Evolutionary conservation across 2,329 filamentous ascomycete species (phyloP), one percentile per base, ranked within the genome.

Genomic region (Dichotomopilus funicola): DNA sequence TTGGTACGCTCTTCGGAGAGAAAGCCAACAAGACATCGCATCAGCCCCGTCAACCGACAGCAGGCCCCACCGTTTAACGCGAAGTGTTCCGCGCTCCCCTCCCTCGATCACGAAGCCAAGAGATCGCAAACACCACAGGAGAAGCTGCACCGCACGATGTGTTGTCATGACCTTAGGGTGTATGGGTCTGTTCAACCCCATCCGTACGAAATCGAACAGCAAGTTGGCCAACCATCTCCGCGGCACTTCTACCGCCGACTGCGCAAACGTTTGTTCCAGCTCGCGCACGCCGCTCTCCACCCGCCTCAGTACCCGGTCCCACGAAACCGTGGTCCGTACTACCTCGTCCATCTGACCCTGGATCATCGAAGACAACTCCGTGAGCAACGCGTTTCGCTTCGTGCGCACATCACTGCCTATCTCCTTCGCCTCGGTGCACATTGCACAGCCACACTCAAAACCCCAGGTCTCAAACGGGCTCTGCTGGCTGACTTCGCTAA

Each of bases 361-460:
- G 19, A 27, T 27, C 19, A 27, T 27, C 19, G 19, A 27, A 27
- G 19, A 27, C 12, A 52, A 9, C 41, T 42, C 33, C 33, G 6
- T 42, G 34, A 12, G 13, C 2, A 45, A 10, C 33, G 5, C 34
- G 41, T 10, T n/a, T 11, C 12, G 46, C 59, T 5, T 54, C 7
- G 2, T n/a, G 4, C 68, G 4, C 1, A 47, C 49, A 0, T 36
- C 31, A 1, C 38, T 36, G 0, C 64, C 19, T 0, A 66, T 68
- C 0, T 50, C 51, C 31, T 66, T 65, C 49, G 59, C 62, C 5
- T 64, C 63, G 1, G 58, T 54, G 49, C 76, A 78, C 0, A 75
- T 59, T 4, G 61, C 61, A 35, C 77, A 79, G 1, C 51, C 52
- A 52, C 76, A 51, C 2, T 13, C 55, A 45, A 79, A 78, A 0